phyloP scores from a whole-genome alignment of 345 rosid species.

The Hypericum perforatum region DNA sequence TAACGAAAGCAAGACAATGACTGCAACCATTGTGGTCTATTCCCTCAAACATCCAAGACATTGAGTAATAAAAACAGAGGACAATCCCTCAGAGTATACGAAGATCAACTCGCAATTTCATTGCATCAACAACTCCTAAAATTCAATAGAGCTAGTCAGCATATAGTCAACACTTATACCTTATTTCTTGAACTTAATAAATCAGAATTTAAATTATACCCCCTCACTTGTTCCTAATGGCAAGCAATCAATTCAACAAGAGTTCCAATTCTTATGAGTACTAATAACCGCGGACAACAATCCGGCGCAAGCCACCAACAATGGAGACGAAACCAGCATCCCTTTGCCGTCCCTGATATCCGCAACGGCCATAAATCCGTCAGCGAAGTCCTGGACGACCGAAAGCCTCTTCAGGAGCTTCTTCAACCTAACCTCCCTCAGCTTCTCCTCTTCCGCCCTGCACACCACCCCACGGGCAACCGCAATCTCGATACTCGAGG shows the following conservation, averaged over 20 bases:
- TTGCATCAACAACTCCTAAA: too few species aligned
- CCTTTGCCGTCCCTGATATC: slow-evolving; percentile 72
- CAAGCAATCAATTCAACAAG: slow-evolving; percentile 36
- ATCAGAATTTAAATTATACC: neutral
- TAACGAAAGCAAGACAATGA: too few species aligned
- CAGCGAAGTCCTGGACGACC: slow-evolving; percentile 75
- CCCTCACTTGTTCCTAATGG: slow-evolving; percentile 11
- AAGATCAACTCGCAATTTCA: too few species aligned
- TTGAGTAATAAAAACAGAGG: too few species aligned
- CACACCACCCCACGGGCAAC: slow-evolving; percentile 34
- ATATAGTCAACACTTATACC: too few species aligned
- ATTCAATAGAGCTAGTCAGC: too few species aligned
- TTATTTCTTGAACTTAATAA: too few species aligned
- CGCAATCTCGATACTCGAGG: slow-evolving; percentile 41
- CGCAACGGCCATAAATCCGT: slow-evolving; percentile 67
- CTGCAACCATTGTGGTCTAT: too few species aligned
- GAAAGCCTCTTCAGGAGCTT: slow-evolving; percentile 61
- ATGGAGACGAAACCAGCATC: slow-evolving; percentile 44
- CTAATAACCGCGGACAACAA: slow-evolving; percentile 76
- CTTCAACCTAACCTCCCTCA: slow-evolving; percentile 60
- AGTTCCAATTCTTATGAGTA: slow-evolving; percentile 83
- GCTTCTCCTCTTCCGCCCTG: slow-evolving; percentile 37
- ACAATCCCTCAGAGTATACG: too few species aligned
- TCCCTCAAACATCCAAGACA: too few species aligned
- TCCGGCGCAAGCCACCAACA: slow-evolving; percentile 55